Conservation (phyloP, 441 rosid species). For the Corymbia citriodora region DNA sequence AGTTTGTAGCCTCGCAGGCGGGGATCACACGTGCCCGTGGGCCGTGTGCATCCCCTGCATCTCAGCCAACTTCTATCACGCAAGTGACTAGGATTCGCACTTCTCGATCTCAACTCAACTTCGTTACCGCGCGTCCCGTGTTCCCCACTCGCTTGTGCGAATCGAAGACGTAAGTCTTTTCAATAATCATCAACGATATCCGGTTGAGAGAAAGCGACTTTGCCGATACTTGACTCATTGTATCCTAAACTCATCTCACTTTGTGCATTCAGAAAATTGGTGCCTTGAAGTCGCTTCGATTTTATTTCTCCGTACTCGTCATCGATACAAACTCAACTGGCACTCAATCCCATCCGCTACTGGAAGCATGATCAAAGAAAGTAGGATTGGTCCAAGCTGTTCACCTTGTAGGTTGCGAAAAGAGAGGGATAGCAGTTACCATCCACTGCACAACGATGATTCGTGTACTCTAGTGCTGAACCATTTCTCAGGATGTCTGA, state of each 20-base stretch:
- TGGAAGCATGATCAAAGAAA: background rate
- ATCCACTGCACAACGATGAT: background rate
- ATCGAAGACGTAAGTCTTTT: background rate
- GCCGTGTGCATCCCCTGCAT: background rate
- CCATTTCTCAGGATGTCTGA: background rate
- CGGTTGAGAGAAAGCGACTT: background rate
- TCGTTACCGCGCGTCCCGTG: background rate
- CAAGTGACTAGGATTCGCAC: background rate
- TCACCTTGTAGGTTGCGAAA: background rate
- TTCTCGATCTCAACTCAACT: background rate
- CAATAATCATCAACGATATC: background rate
- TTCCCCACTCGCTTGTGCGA: background rate
- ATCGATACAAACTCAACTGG: background rate
- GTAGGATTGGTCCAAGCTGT: background rate
- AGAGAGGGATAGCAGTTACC: background rate
- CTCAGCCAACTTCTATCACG: background rate
- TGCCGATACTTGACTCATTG: background rate
- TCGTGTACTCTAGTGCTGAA: background rate
- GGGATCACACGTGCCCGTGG: no score
- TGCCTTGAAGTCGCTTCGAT: background rate
- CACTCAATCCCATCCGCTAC: background rate
- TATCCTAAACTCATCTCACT: background rate
- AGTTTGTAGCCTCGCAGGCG: no score
- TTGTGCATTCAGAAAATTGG: background rate
- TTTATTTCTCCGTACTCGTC: background rate